These are phyloP conservation scores for Cystobasidium sp. DNA, from an alignment of 1,284 basidiomycete genomes.

Conservation along the genomic window DNA sequence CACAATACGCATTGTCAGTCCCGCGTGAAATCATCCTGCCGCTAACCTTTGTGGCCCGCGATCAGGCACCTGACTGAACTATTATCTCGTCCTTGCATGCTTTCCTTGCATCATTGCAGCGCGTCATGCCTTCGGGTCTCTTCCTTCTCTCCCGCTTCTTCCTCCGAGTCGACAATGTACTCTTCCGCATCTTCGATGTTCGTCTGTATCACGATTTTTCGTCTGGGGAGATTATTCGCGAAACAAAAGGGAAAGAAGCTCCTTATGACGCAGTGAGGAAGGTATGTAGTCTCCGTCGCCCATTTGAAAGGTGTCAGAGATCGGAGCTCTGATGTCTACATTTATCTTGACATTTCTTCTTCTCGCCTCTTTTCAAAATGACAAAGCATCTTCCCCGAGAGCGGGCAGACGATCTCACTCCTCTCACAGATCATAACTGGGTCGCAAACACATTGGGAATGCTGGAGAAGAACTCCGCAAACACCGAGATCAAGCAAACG, in stretches of 20 bases:
- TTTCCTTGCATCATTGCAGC: conserved; percentile 61
- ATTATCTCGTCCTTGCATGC: not conserved
- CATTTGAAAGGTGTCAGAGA: not conserved
- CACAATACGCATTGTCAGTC: conserved; percentile 79
- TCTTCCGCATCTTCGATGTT: conserved; percentile 89
- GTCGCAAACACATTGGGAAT: conserved; percentile 71
- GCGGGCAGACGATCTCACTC: conserved; percentile 79
- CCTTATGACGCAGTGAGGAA: conserved; percentile 78
- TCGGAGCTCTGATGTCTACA: not conserved
- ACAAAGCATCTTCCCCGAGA: conserved; percentile 68
- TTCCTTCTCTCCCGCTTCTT: conserved; percentile 90
- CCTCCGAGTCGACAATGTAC: conserved; percentile 91
- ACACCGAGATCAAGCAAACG: not conserved
- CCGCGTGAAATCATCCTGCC: too few species aligned
- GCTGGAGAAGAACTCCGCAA: conserved; percentile 33
- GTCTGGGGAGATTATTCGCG: conserved; percentile 68
- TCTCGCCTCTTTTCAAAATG: not conserved
- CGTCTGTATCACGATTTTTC: conserved; percentile 84
- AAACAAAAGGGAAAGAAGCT: conserved; percentile 86
- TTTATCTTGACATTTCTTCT: not conserved
- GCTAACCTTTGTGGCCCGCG: not conserved
- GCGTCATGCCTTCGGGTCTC: conserved; percentile 96
- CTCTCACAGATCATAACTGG: conserved; percentile 85
- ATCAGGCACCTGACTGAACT: not conserved
- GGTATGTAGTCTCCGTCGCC: conserved; percentile 60